These are phyloP conservation scores for Fagus sylvatica DNA, from an alignment of 306 rosid species.

Conservation along the genomic window DNA sequence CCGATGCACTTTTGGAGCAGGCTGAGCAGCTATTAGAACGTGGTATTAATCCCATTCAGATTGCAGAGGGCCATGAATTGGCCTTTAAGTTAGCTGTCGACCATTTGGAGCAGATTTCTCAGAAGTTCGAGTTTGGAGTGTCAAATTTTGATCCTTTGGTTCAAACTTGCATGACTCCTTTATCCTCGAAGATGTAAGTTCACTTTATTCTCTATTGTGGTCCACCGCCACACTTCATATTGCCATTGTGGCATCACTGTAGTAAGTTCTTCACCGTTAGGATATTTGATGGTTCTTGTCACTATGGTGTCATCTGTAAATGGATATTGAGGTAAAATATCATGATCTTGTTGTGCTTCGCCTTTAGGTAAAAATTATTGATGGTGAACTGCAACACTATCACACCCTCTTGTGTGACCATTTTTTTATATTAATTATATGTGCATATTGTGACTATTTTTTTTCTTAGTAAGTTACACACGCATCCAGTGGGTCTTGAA, in stretches of 20 bases:
- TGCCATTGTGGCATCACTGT: neutral
- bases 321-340: neutral
- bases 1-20: conserved; percentile 89
- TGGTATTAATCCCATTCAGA: conserved; percentile 85
- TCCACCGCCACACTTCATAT: neutral
- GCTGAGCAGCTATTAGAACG: conserved; percentile 86
- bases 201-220: neutral
- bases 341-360: neutral
- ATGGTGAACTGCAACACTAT: neutral
- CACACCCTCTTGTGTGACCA: neutral
- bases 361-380: neutral
- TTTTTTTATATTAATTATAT: neutral
- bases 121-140: conserved; percentile 64
- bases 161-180: conserved; percentile 96
- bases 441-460: neutral
- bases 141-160: conserved; percentile 71
- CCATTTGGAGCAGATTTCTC: conserved; percentile 64
- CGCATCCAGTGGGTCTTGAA: too few relatives aligned
- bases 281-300: neutral
- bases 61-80: conserved; percentile 93
- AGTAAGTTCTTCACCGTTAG: neutral
- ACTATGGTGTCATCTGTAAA: neutral
- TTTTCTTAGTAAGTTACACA: too few relatives aligned
- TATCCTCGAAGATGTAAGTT: conserved; percentile 88
- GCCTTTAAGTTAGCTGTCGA: conserved; percentile 84